A percentile compares a stretch with the other conserved stretches of the same genome.
Evolutionary conservation across 441 rosid genomes (phyloP).

Genomic region (Arabidopsis hybrid): DNA sequence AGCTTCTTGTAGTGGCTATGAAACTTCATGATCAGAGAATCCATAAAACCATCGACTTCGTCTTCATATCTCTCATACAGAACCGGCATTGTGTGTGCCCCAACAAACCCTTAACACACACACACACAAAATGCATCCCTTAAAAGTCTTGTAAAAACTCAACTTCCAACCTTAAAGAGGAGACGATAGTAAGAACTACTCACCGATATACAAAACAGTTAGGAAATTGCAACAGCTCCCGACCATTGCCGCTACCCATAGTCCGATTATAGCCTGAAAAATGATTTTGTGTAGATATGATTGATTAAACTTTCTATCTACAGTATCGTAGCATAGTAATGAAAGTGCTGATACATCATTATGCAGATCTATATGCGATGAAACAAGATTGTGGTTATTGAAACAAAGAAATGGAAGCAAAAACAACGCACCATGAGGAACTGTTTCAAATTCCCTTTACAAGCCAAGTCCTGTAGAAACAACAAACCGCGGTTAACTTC

Average conservation of each 20-base stretch:
- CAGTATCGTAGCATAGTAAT: not conserved
- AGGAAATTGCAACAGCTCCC: conserved; percentile 97
- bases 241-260: conserved; percentile 76
- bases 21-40: conserved; percentile 63
- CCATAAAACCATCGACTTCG: conserved; percentile 68
- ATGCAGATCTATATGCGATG: not conserved
- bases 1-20: conserved; percentile 67
- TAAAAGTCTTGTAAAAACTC: conserved; percentile 8
- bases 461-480: conserved; percentile 81
- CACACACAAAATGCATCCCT: conserved; percentile 16
- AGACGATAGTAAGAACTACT: conserved; percentile 38
- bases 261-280: conserved; percentile 64
- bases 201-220: conserved; percentile 85
- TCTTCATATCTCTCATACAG: conserved; percentile 86
- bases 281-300: not conserved
- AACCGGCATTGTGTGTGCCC: conserved; percentile 89
- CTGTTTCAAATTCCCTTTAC: conserved; percentile 76
- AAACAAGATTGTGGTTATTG: not conserved
- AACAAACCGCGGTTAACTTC: conserved; percentile 70
- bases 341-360: not conserved
- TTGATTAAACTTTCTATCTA: not conserved
- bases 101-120: conserved; percentile 72
- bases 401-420: not conserved
- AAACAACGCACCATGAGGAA: conserved; percentile 64
- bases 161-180: not conserved